Percentiles rank a stretch among this genome's conserved stretches.
phyloP scores from a whole-genome alignment of 169 alveolate genomes.

The Plasmodium gonderi region DNA sequence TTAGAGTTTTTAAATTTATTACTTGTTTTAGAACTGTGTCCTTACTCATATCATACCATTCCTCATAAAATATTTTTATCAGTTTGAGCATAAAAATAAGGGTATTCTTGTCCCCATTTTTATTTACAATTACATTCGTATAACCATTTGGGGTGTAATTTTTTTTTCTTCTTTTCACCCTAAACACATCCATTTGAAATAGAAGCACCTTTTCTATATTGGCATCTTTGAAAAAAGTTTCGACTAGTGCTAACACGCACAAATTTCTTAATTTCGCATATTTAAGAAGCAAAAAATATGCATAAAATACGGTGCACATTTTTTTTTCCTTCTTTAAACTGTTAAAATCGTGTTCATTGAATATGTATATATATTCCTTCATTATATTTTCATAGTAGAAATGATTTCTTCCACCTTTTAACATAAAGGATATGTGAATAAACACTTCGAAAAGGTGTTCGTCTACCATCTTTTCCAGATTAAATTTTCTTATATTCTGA shows the following conservation, averaged over 20 bases:
- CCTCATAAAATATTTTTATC: slow-evolving; percentile 66
- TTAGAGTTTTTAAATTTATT: slow-evolving; percentile 51
- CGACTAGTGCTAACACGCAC: slow-evolving; percentile 7
- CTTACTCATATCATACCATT: slow-evolving; percentile 47
- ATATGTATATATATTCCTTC: slow-evolving; percentile 36
- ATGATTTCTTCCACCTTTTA: background rate
- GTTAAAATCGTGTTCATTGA: background rate
- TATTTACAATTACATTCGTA: background rate
- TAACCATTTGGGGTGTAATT: background rate
- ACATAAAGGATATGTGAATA: background rate
- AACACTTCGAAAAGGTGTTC: background rate
- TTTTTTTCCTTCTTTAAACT: slow-evolving; percentile 1
- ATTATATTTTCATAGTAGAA: slow-evolving; percentile 34
- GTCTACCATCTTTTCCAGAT: slow-evolving; percentile 20
- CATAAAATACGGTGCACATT: background rate
- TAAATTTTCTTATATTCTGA: slow-evolving; percentile 10
- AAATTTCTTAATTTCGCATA: slow-evolving; percentile 54
- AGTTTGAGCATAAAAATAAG: slow-evolving; percentile 42
- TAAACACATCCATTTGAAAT: slow-evolving; percentile 28
- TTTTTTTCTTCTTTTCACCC: slow-evolving; percentile 7
- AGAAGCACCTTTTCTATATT: slow-evolving; percentile 12
- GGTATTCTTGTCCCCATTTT: background rate
- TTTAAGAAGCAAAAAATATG: slow-evolving; percentile 44
- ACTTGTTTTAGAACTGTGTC: slow-evolving; percentile 25
- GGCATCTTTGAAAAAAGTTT: slow-evolving; percentile 52